Base-by-base conservation (phyloP, 768 basidiomycete genomes). In the Fomitopsis pulvina region DNA sequence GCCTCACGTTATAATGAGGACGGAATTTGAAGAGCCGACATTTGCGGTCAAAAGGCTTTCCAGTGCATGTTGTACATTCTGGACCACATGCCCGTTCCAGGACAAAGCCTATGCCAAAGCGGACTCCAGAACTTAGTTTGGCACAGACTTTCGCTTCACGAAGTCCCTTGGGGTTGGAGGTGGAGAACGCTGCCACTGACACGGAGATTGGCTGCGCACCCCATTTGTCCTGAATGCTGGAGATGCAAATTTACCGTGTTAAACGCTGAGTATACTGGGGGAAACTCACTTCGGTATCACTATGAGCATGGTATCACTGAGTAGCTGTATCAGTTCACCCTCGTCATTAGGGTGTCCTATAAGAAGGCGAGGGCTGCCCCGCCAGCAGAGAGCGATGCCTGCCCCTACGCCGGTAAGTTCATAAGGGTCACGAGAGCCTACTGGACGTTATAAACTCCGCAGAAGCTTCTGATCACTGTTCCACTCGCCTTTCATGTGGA, bases 341-440 rank as follows among this genome's bases (percentile, higher is more conserved):
- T 91, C 80, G 20, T 73, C 69, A 60, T 93, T 92, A 43, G 72
- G 71, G 49, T 81, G 76, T 14, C 81, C 87, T 47, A 96, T 77
- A 1, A 77, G 70, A 41, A 94, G 68, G 43, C 76, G 76, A 4
- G 92, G 81, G 57, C 78, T 75, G 46, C 90, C 91, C 60, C 78
- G 74, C 87, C 89, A 96, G 34, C 83, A 82, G 14, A 95, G 71
- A 8, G 84, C 86, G 62, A 96, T 94, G 1, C 94, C 94, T 26
- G 92, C 85, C 2, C 92, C 94, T 47, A 73, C 68, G 20, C 79
- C 83, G 30, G 72, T 66, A 11, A 89, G 69, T 24, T 75, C 68
- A 58, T 92, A 85, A 1, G 94, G 93, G 68, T 93, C 83, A 7
- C 85, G 83, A 21, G 81, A 81, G 45, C 94, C 93, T 94, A 34